A percentile compares a stretch with the other conserved stretches of the same genome.
These are phyloP conservation scores for Isoetes taiwanensis DNA, from an alignment of 75 land plant genomes.

Conservation along the genomic window DNA sequence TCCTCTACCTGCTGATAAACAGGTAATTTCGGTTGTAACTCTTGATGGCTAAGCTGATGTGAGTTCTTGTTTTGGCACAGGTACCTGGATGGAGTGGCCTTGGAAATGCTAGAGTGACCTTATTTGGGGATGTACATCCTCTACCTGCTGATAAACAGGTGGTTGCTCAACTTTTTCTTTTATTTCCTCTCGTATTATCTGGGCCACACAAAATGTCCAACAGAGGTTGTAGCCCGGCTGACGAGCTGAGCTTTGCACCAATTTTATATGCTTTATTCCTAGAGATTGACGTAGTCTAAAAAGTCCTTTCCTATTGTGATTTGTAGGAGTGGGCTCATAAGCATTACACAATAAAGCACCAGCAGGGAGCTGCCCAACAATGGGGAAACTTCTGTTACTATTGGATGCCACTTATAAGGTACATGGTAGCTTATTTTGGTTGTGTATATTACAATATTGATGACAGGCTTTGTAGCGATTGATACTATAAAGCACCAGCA, in stretches of 20 bases:
- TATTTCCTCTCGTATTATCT: too few relatives aligned
- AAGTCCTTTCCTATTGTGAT: too few relatives aligned
- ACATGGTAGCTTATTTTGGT: too few relatives aligned
- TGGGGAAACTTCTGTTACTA: slow-evolving; percentile 96
- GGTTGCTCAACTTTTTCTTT: too few relatives aligned
- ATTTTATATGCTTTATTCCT: not conserved
- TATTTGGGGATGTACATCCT: slow-evolving; percentile 91
- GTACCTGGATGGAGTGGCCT: slow-evolving; percentile 98
- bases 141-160: slow-evolving; percentile 87
- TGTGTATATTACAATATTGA: too few relatives aligned
- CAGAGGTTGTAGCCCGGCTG: not conserved
- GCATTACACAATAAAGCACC: slow-evolving; percentile 76
- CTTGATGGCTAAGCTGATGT: not conserved
- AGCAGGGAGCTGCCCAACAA: slow-evolving; percentile 89
- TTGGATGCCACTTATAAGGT: slow-evolving; percentile 89
- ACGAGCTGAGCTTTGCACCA: not conserved
- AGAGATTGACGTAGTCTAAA: too few relatives aligned
- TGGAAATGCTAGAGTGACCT: slow-evolving; percentile 91
- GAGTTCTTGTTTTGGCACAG: slow-evolving; percentile 16
- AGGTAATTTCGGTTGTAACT: too few relatives aligned
- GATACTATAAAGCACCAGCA: slow-evolving; percentile 84
- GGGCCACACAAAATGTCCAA: not conserved
- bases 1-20: slow-evolving; percentile 73
- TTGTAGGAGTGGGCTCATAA: slow-evolving; percentile 88
- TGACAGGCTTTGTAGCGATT: too few relatives aligned